phyloP scores from a whole-genome alignment of 2,329 filamentous ascomycete genomes.

The Pseudogymnoascus pannorum region DNA sequence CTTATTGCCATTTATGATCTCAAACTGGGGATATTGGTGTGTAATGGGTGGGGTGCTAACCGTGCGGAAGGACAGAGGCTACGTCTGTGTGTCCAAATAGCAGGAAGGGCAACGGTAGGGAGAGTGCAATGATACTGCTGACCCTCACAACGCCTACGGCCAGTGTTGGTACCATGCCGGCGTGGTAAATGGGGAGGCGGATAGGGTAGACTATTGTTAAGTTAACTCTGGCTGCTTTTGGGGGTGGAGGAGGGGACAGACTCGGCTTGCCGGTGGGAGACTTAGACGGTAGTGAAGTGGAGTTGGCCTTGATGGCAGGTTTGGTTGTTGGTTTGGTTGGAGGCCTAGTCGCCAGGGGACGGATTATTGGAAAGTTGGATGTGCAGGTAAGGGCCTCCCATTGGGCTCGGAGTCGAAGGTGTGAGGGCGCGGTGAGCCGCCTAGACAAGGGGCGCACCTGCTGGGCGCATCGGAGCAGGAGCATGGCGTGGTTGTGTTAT shows the following conservation, averaged over 20 bases:
- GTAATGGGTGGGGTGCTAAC: neutral
- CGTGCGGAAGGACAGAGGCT: neutral
- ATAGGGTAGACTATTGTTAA: conserved; percentile 42
- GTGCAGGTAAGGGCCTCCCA: neutral
- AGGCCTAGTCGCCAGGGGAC: neutral
- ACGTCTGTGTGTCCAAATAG: neutral
- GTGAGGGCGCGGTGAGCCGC: neutral
- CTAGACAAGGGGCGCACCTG: neutral
- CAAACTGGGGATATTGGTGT: neutral
- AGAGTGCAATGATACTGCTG: conserved; percentile 54
- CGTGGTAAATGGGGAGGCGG: conserved; percentile 65
- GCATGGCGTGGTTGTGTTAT: neutral
- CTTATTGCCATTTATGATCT: neutral
- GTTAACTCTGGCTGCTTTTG: neutral
- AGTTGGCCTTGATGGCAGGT: neutral
- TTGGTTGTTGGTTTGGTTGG: neutral
- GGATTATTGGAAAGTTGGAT: neutral
- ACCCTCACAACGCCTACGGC: conserved; percentile 66
- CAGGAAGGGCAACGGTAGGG: neutral
- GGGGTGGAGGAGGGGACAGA: neutral
- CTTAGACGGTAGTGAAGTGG: neutral
- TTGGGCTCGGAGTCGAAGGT: neutral
- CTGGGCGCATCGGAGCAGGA: neutral
- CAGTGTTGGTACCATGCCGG: conserved; percentile 58
- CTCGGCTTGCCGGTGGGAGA: neutral